Conservation (phyloP, 441 rosid genomes). For the Mallotus repandus region DNA sequence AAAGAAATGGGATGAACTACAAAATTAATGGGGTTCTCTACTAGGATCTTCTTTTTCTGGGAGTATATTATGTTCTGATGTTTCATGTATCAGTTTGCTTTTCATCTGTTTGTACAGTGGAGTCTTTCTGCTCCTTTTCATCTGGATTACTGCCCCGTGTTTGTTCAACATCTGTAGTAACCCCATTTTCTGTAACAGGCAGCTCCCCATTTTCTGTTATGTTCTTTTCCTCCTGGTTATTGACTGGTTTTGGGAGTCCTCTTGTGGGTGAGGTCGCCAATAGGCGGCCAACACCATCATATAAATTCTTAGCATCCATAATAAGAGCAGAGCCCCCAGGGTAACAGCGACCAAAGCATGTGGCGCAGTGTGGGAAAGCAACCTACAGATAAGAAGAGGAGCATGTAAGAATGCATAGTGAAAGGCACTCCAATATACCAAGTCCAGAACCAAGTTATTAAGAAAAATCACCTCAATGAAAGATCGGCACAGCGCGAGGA, state of each 20-base stretch:
- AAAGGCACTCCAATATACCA: background rate
- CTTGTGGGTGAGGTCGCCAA: conserved; percentile 48
- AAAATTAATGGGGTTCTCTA: background rate
- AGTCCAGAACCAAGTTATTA: conserved; percentile 1
- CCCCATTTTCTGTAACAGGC: conserved; percentile 44
- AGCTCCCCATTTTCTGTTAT: conserved; percentile 44
- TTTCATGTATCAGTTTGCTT: conserved; percentile 23
- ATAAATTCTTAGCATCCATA: conserved; percentile 67
- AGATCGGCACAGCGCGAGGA: conserved; percentile 85
- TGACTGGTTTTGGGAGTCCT: conserved; percentile 46
- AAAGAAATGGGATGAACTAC: background rate
- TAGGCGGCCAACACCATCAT: conserved; percentile 59
- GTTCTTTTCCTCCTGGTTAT: conserved; percentile 36
- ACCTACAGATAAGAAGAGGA: conserved; percentile 41
- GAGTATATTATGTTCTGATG: background rate
- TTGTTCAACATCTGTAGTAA: conserved; percentile 38
- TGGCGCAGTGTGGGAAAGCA: conserved; percentile 77
- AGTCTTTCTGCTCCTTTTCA: conserved; percentile 28
- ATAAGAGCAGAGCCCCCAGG: conserved; percentile 69
- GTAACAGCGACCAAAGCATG: conserved; percentile 93
- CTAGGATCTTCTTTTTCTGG: background rate
- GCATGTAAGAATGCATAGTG: conserved; percentile 6
- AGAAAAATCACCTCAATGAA: conserved; percentile 62
- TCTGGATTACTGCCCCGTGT: conserved; percentile 24
- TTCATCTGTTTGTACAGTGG: conserved; percentile 29